Evolutionary conservation across 768 basidiomycete genomes (phyloP), one percentile per base, ranked within the genome.

Genomic region (Agrocybe praecox): DNA sequence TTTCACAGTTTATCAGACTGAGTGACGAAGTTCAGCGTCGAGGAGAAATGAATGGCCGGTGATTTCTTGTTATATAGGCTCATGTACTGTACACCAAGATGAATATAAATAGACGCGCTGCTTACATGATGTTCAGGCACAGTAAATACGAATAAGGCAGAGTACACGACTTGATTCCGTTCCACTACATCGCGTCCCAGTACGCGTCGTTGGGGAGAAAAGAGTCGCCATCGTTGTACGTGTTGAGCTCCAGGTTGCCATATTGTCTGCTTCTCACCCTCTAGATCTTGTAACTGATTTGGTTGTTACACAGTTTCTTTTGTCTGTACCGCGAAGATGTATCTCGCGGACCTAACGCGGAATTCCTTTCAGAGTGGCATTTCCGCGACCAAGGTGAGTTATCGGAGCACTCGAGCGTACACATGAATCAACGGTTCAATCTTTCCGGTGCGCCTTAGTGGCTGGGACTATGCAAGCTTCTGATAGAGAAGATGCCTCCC

Each of bases 361-460:
- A 90, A 90, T 68, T 82, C 86, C 36, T 91, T 89, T 58, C 86
- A 90, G 63, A 83, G 80, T 65, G 89, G 90, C 7, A 70, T 90
- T 18, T 76, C 86, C 47, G 74, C 89, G 19, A 58, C 69, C 15
- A 89, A 89, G 76, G 90, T 89, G 46, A 21, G 23, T 46, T 10
- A 18, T 50, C 32, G 32, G 23, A 14, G 7, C 29, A 26, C 32
- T 18, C 49, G 52, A 44, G 42, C 18, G 40, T 24, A 49, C 54
- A 29, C 22, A 32, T 19, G 33, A 26, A 33, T 51, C 21, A n/a
- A 48, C 26, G 26, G 26, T 29, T 29, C 26, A 29, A 5, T 50
- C 26, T 32, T 57, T 18, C 23, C 57, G 46, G 52, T 49, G 45
- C 48, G 62, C 12, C 32, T 45, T 18, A 91, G 90, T 92, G 90